Percentiles rank a stretch among this genome's conserved stretches.
Conservation (phyloP, 768 basidiomycete species). For the Mycena maculata region DNA sequence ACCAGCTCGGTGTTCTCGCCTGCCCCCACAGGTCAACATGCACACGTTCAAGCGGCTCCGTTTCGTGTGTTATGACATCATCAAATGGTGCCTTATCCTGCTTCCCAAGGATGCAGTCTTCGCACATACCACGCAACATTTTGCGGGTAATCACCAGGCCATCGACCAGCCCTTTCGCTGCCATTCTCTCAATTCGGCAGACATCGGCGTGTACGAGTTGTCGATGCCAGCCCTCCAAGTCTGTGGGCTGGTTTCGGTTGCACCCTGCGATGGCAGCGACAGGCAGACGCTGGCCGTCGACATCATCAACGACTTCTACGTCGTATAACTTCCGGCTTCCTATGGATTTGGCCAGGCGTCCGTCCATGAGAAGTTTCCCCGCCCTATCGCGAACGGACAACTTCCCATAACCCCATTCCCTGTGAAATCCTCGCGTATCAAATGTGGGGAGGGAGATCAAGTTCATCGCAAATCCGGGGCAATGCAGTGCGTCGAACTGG, state of each 20-base stretch:
- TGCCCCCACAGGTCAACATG: no score
- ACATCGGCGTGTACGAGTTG: conserved; percentile 34
- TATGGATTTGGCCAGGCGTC: conserved; percentile 1
- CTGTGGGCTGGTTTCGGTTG: conserved; percentile 32
- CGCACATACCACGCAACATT: no score
- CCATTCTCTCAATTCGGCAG: conserved; percentile 24
- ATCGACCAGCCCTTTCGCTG: conserved; percentile 32
- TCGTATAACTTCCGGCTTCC: conserved; percentile 1
- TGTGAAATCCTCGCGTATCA: conserved; percentile 2
- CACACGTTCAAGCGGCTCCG: conserved; percentile 28
- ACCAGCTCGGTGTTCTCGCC: no score
- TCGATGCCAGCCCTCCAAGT: no score
- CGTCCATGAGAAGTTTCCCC: background rate
- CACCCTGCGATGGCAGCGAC: conserved; percentile 21
- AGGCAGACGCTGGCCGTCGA: background rate
- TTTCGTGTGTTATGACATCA: conserved; percentile 26
- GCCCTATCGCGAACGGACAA: background rate
- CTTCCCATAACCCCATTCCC: background rate
- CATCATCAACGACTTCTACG: no score
- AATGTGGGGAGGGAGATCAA: no score
- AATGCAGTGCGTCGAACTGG: no score
- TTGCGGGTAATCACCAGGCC: conserved; percentile 32
- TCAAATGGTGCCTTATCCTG: conserved; percentile 38
- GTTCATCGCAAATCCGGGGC: no score
- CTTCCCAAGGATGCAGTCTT: conserved; percentile 41